phyloP scores from a whole-genome alignment of 306 rosid genomes.

The Ceratonia siliqua region DNA sequence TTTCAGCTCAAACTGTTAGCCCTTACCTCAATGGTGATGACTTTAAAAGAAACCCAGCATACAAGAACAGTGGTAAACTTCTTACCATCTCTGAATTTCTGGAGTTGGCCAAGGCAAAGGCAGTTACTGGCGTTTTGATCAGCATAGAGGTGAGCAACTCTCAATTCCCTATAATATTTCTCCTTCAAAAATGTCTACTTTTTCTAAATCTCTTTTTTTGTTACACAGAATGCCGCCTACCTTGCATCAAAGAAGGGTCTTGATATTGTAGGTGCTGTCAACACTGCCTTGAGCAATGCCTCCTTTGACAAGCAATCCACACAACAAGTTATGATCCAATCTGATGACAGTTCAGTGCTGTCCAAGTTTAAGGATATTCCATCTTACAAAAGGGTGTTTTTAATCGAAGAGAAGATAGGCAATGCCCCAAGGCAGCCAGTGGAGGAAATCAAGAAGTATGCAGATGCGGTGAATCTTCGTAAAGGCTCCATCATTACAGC shows the following conservation, averaged over 20 bases:
- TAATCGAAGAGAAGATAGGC: slow-evolving; percentile 32
- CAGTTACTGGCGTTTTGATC: slow-evolving; percentile 65
- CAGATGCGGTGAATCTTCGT: slow-evolving; percentile 59
- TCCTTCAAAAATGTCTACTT: neutral
- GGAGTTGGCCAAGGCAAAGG: slow-evolving; percentile 79
- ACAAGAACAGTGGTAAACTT: slow-evolving; percentile 64
- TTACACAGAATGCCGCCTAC: slow-evolving; percentile 75
- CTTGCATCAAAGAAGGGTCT: slow-evolving; percentile 76
- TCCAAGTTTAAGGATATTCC: slow-evolving; percentile 56
- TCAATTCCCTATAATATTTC: neutral
- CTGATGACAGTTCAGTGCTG: slow-evolving; percentile 87
- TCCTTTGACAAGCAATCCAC: slow-evolving; percentile 68
- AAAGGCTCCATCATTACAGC: slow-evolving; percentile 30
- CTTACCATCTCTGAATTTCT: slow-evolving; percentile 69
- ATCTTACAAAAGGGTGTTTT: slow-evolving; percentile 57
- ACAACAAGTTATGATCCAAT: slow-evolving; percentile 67
- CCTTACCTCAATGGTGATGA: slow-evolving; percentile 30
- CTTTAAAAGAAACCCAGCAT: slow-evolving; percentile 69
- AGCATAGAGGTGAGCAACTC: slow-evolving; percentile 50
- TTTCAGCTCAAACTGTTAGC: slow-evolving; percentile 66
- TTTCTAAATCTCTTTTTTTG: neutral
- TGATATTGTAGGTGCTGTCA: slow-evolving; percentile 64
- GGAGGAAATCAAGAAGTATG: slow-evolving; percentile 71
- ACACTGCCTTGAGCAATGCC: slow-evolving; percentile 64
- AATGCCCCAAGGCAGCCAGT: slow-evolving; percentile 47